Conservation (phyloP, 495 filamentous ascomycete species). For the Trichoderma gamsii region DNA sequence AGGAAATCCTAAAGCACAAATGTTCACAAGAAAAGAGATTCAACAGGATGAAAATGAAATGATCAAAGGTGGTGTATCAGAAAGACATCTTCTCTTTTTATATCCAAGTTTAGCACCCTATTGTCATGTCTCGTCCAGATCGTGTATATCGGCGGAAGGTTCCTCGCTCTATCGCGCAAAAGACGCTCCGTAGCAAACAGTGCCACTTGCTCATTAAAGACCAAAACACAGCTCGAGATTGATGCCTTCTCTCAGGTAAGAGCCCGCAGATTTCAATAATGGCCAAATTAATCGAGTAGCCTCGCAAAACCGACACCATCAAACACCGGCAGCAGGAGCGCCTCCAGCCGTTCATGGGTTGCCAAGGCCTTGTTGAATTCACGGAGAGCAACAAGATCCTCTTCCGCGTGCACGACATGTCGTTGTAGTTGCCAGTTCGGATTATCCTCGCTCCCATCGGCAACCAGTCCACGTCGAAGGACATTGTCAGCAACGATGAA, state of each 20-base stretch:
- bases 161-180: too few species aligned
- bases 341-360: constrained; percentile 25
- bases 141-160: too few species aligned
- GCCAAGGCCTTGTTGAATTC: constrained; percentile 28
- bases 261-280: background rate
- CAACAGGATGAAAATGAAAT: too few species aligned
- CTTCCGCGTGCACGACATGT: constrained; percentile 17
- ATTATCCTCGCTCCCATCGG: constrained; percentile 28
- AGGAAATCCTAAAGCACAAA: too few species aligned
- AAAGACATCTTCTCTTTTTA: too few species aligned
- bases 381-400: constrained; percentile 23
- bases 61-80: too few species aligned
- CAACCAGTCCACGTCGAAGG: constrained; percentile 31
- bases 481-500: constrained; percentile 35
- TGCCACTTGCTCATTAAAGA: background rate
- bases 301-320: constrained; percentile 29
- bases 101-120: too few species aligned
- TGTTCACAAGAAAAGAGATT: too few species aligned
- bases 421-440: constrained; percentile 19
- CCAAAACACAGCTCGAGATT: too few species aligned
- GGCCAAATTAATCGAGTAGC: constrained; percentile 25
- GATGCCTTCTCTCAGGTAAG: too few species aligned
- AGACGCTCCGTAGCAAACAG: too few species aligned
- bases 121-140: too few species aligned
- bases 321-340: constrained; percentile 31